Base-by-base conservation (phyloP, 768 basidiomycete species). In the Lyophyllum atratum region DNA sequence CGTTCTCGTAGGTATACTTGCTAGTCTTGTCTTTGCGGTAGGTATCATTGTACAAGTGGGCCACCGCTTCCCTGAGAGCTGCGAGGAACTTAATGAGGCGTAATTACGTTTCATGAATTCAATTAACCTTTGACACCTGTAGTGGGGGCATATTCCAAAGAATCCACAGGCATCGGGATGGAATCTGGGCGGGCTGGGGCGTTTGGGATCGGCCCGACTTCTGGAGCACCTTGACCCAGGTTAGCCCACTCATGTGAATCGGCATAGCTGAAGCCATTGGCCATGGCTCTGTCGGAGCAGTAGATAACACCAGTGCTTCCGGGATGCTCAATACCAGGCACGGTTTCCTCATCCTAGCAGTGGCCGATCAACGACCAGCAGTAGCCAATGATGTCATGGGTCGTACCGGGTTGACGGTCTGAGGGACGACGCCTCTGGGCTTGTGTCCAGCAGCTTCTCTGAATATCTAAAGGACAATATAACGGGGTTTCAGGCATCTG, bases 221-320 rank as follows among this genome's bases (percentile, higher is more conserved):
- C 93, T 8, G 93, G 93, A 15, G 92, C 92, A 42, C 91, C 92
- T 73, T 95, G 93, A n/a, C 95, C 95, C 10, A 93, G 79, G 67
- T 93, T 93, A 5, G 90, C 82, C 92, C 93, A 94, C 61, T 88
- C 86, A 65, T 92, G 87, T 14, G 85, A 86, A 61, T 78, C 76
- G 56, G 89, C 83, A 63, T 92, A 90, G 61, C 76, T 87, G 77
- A 94, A 97, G 9, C 95, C 95, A 67, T 97, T 96, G 11, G 93
- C 93, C 77, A 93, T 92, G n/a, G 94, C 92, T 56, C 94, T 86
- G 67, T 95, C 92, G 1, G 91, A 93, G 72, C 93, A 95, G 70
- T 95, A 97, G 66, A 95, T 83, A 22, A 82, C 81, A 46, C 80
- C 81, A 29, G 81, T 83, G 65, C 80, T 81, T 44, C 81, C 80